phyloP scores from a whole-genome alignment of 257 asterid genomes.

The Solanum sitiens region DNA sequence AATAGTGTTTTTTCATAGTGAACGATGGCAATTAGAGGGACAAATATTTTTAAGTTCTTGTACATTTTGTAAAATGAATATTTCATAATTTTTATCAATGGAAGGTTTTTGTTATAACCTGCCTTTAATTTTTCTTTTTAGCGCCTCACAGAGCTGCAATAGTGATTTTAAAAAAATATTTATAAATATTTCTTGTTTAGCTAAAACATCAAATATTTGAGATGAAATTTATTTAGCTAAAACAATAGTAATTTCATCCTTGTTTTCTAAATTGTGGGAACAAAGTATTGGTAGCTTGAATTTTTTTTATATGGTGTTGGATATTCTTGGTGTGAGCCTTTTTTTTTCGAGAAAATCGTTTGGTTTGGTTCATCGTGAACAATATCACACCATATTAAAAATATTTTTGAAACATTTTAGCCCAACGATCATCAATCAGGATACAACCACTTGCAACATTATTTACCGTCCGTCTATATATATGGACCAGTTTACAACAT shows the following conservation, averaged over 20 bases:
- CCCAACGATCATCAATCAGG: constrained; percentile 39
- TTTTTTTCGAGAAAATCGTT: no score
- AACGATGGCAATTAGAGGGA: not conserved
- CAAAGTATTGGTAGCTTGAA: not conserved
- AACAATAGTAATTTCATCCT: not conserved
- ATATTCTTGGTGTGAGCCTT: not conserved
- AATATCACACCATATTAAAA: no score
- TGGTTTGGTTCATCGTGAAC: not conserved
- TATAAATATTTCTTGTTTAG: not conserved
- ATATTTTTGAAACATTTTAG: no score
- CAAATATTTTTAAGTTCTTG: not conserved
- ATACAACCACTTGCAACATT: constrained; percentile 38
- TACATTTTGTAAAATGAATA: not conserved
- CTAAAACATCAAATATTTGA: not conserved
- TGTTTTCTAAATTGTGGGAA: not conserved
- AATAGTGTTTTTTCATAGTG: no score
- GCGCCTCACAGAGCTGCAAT: not conserved
- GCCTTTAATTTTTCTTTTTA: not conserved
- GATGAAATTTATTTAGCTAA: not conserved
- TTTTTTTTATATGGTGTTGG: not conserved
- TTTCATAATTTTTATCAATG: not conserved
- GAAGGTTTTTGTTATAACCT: not conserved
- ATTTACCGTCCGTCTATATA: no score
- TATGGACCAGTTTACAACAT: not conserved
- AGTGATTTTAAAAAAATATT: not conserved